These are phyloP conservation scores for Fonsecaea pedrosoi DNA, from an alignment of 2,329 filamentous ascomycete genomes.

Conservation along the genomic window DNA sequence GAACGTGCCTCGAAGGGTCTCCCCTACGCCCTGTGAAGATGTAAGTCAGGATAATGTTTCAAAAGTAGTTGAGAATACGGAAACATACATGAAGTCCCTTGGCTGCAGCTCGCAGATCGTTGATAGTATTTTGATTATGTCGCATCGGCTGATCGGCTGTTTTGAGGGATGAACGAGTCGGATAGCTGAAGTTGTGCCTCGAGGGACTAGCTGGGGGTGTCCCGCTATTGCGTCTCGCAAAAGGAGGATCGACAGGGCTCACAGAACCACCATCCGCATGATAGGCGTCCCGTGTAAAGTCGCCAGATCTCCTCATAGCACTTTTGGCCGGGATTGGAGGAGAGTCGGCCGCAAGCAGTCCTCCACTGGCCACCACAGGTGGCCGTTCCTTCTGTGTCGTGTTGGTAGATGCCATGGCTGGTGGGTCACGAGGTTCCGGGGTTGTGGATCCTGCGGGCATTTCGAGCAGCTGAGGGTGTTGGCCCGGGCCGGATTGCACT, in stretches of 20 bases:
- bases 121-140: slow-evolving; percentile 35
- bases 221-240: slow-evolving; percentile 23
- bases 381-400: slow-evolving; percentile 19
- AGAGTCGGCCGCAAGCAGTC: slow-evolving; percentile 19
- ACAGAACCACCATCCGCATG: slow-evolving; percentile 24
- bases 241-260: slow-evolving; percentile 31
- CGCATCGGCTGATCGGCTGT: slow-evolving; percentile 32
- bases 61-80: not conserved
- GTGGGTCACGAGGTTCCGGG: slow-evolving; percentile 5
- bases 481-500: slow-evolving; percentile 20
- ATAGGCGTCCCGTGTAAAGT: slow-evolving; percentile 23
- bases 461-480: slow-evolving; percentile 23
- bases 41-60: not conserved
- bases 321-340: slow-evolving; percentile 32
- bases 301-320: slow-evolving; percentile 32
- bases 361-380: slow-evolving; percentile 15
- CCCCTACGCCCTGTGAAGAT: slow-evolving; percentile 35
- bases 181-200: slow-evolving; percentile 39
- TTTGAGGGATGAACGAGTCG: slow-evolving; percentile 30
- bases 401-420: slow-evolving; percentile 22
- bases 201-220: slow-evolving; percentile 30
- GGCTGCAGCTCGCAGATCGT: slow-evolving; percentile 36
- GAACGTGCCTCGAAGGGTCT: slow-evolving; percentile 39
- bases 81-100: slow-evolving; percentile 38
- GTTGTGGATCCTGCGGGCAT: slow-evolving; percentile 20